Percentiles rank a stretch among this genome's conserved stretches.
These are phyloP conservation scores for Panaeolus cyanescens DNA, from an alignment of 768 basidiomycete genomes.

Conservation along the genomic window DNA sequence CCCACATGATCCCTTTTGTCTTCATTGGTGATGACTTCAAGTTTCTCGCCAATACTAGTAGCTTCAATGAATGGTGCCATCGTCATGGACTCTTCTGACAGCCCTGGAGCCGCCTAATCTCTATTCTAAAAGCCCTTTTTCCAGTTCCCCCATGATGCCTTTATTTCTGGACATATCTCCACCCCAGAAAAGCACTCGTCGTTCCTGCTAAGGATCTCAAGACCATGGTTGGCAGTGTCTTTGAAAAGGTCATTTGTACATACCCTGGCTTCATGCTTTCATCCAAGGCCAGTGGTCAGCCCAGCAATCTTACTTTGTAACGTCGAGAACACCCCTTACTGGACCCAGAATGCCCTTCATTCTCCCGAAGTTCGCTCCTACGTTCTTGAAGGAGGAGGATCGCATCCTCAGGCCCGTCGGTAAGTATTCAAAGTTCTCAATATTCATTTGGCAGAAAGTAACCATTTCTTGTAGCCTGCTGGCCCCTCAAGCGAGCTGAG, in stretches of 20 bases:
- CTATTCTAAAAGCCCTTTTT: conserved; percentile 99
- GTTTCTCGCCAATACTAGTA: conserved; percentile 89
- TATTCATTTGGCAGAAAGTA: background rate
- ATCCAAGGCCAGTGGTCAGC: conserved; percentile 62
- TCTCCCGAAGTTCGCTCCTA: conserved; percentile 89
- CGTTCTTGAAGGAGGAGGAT: conserved; percentile 71
- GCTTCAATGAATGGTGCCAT: conserved; percentile 92
- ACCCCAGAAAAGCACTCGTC: conserved; percentile 96
- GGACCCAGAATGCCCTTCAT: conserved; percentile 79
- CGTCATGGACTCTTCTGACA: conserved; percentile 98
- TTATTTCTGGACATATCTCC: conserved; percentile 87
- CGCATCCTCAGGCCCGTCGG: conserved; percentile 75
- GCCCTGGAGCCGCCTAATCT: conserved; percentile 90
- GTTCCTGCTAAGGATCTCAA: conserved; percentile 84
- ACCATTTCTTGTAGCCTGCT: conserved; percentile 61
- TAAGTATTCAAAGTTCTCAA: conserved; percentile 28
- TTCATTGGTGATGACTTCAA: conserved; percentile 96
- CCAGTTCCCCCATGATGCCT: conserved; percentile 87
- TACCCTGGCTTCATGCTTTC: conserved; percentile 93
- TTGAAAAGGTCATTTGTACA: conserved; percentile 85
- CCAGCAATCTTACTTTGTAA: conserved; percentile 75
- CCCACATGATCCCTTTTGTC: conserved; percentile 90
- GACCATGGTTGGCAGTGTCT: conserved; percentile 68
- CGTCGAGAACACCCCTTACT: conserved; percentile 77
- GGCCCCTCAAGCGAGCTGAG: conserved; percentile 78